Conservation (phyloP, 345 rosid genomes). For the Litchi chinensis region DNA sequence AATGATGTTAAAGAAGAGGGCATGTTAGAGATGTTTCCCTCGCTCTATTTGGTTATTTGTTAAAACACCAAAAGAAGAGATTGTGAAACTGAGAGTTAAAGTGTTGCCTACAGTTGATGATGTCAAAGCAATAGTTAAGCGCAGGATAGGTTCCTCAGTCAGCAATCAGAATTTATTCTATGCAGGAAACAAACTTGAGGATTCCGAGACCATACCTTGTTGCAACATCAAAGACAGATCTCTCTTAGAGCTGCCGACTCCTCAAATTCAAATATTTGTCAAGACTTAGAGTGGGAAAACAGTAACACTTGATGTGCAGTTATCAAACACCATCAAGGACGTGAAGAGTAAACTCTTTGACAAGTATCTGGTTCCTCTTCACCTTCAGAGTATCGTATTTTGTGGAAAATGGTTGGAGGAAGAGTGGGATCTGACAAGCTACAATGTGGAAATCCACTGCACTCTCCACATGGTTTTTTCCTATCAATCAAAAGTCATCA, state of each 20-base stretch:
- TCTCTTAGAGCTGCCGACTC: slow-evolving; percentile 18
- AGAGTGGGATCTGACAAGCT: slow-evolving; percentile 21
- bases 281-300: slow-evolving; percentile 36
- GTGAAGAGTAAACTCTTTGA: slow-evolving; percentile 27
- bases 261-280: slow-evolving; percentile 34
- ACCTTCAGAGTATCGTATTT: slow-evolving; percentile 13
- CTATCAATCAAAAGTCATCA: too few relatives aligned
- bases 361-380: slow-evolving; percentile 20
- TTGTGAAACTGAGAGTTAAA: slow-evolving; percentile 20
- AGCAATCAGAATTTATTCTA: slow-evolving; percentile 9
- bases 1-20: slow-evolving; percentile 30
- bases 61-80: slow-evolving; percentile 13
- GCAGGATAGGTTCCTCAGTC: slow-evolving; percentile 8
- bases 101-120: slow-evolving; percentile 22
- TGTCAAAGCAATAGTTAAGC: slow-evolving; percentile 35
- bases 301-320: slow-evolving; percentile 34
- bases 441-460: slow-evolving; percentile 32
- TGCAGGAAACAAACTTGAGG: slow-evolving; percentile 34
- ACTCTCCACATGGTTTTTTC: too few relatives aligned
- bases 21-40: slow-evolving; percentile 23
- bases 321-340: slow-evolving; percentile 13
- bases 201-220: slow-evolving; percentile 34
- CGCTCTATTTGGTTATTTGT: slow-evolving; percentile 31
- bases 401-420: slow-evolving; percentile 33
- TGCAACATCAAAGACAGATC: slow-evolving; percentile 34